These are phyloP conservation scores for Neurospora tetraspora DNA, from an alignment of 495 filamentous ascomycete genomes.

Conservation along the genomic window DNA sequence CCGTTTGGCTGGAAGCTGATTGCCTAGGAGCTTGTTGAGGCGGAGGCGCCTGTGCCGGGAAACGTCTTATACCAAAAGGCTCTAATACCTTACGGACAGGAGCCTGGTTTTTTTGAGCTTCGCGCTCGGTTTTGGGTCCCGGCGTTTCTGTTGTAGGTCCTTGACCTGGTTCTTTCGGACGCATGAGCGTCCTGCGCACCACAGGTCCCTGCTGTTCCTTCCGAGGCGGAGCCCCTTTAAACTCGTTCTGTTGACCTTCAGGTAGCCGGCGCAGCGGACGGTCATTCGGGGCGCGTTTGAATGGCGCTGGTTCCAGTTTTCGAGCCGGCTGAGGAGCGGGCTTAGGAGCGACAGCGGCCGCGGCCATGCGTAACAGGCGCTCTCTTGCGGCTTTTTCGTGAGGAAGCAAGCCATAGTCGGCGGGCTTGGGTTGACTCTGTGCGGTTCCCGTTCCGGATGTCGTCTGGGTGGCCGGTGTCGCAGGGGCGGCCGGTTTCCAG, in stretches of 20 bases:
- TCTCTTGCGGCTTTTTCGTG: slow-evolving; percentile 14
- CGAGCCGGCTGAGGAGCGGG: neutral
- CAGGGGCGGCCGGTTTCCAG: neutral
- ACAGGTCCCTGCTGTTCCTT: neutral
- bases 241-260: neutral
- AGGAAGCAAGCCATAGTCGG: slow-evolving; percentile 8
- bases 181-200: neutral
- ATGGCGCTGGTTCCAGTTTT: neutral
- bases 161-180: neutral
- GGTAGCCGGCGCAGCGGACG: neutral
- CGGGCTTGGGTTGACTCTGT: neutral
- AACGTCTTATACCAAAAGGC: neutral
- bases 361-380: neutral
- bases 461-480: neutral
- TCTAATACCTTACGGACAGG: neutral
- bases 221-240: neutral
- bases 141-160: neutral
- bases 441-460: neutral
- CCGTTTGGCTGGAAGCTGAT: neutral
- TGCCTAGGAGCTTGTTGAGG: neutral
- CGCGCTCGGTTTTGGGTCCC: neutral
- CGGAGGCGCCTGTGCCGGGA: neutral
- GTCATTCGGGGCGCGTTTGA: neutral
- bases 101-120: neutral
- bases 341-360: neutral